Percentiles rank a stretch among this genome's conserved stretches.
phyloP scores from a whole-genome alignment of 2,329 filamentous ascomycete genomes.

The Plenodomus tracheiphilus region DNA sequence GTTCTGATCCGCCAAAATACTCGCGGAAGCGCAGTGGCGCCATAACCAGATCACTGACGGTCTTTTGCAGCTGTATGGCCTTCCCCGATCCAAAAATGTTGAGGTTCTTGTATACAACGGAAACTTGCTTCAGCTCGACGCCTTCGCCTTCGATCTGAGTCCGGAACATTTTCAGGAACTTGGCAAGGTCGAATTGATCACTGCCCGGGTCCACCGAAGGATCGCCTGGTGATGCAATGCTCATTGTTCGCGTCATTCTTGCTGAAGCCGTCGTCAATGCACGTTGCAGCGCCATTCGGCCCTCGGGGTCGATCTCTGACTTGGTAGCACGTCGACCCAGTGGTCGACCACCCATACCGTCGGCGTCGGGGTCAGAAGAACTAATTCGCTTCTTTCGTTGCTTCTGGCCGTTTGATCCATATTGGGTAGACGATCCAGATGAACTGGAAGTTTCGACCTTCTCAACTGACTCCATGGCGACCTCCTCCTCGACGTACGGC shows the following conservation, averaged over 20 bases:
- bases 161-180: conserved; percentile 56
- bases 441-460: conserved; percentile 15
- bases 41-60: conserved; percentile 62
- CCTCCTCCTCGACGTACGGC: conserved; percentile 9
- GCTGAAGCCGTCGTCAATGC: conserved; percentile 31
- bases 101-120: conserved; percentile 67
- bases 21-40: conserved; percentile 63
- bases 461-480: conserved; percentile 5
- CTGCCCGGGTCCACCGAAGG: conserved; percentile 57
- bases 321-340: conserved; percentile 20
- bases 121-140: conserved; percentile 57
- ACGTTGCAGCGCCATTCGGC: conserved; percentile 29
- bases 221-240: conserved; percentile 44
- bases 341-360: conserved; percentile 3
- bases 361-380: conserved; percentile 4
- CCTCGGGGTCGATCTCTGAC: conserved; percentile 28
- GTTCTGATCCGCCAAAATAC: conserved; percentile 50
- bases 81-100: conserved; percentile 68
- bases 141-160: conserved; percentile 59
- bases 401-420: conserved; percentile 13
- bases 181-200: conserved; percentile 58
- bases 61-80: conserved; percentile 70
- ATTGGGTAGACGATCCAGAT: conserved; percentile 23
- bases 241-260: conserved; percentile 21
- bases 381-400: conserved; percentile 8